These are phyloP conservation scores for Cinnamomum micranthum DNA, from an alignment of 164 flowering plant genomes.

Conservation along the genomic window DNA sequence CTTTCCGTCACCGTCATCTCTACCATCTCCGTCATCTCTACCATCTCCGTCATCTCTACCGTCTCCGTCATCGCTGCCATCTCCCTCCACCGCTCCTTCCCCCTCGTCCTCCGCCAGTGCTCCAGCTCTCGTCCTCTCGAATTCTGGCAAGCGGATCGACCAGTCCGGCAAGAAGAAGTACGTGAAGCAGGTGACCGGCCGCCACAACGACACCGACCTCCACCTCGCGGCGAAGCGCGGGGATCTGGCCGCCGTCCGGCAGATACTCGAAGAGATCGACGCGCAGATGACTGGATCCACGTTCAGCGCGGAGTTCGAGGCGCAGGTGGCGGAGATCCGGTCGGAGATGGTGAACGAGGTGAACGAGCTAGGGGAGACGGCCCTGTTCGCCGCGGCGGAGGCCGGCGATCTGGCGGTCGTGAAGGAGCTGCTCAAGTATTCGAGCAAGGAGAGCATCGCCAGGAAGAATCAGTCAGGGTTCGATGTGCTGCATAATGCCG, in stretches of 20 bases:
- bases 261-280: constrained; percentile 60
- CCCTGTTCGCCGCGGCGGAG: constrained; percentile 47
- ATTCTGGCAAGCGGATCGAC: constrained; percentile 68
- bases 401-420: constrained; percentile 42
- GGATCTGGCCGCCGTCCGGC: constrained; percentile 53
- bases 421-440: constrained; percentile 38
- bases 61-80: not conserved
- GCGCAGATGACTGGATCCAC: constrained; percentile 52
- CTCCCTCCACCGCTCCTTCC: not conserved
- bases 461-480: constrained; percentile 58
- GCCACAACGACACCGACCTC: constrained; percentile 80
- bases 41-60: not conserved
- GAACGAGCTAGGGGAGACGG: constrained; percentile 49
- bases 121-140: constrained; percentile 40
- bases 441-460: constrained; percentile 33
- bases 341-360: constrained; percentile 48
- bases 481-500: constrained; percentile 70
- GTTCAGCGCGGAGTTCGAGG: constrained; percentile 63
- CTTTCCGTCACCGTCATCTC: not conserved
- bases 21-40: not conserved
- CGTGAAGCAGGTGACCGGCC: constrained; percentile 85
- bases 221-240: constrained; percentile 79
- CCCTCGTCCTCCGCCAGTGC: not conserved
- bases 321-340: constrained; percentile 66
- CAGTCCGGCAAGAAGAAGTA: constrained; percentile 55